Evolutionary conservation across 352 stramenopile species (phyloP), one percentile per base, ranked within the genome.

Genomic region (Albugo laibachii): DNA sequence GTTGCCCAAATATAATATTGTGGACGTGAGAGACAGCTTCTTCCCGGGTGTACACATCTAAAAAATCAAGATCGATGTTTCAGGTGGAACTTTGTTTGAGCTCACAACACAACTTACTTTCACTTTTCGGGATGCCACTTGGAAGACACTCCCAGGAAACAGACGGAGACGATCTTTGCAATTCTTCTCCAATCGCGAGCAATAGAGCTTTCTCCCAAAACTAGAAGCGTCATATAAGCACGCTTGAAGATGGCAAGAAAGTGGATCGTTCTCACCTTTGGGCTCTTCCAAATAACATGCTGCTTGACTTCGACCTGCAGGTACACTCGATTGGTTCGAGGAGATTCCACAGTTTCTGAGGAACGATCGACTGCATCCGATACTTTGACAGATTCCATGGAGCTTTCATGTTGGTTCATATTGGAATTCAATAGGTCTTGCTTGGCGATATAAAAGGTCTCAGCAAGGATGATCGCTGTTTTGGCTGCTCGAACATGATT

Each of bases 131-230:
- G 2, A 65, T 54, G 24, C 63, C 62, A 34, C 63, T 82, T 1
- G 72, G 70, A 19, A 91, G 36, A 20, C 87, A 72, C 59, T 91
- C 77, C 77, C 77, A 91, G 2, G 77, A 61, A 54, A 65, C 79
- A 4, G 57, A 58, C 57, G 85, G 74, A 2, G 77, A 75, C 13
- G 68, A 83, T 44, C 74, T 75, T 53, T 87, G 70, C 4, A 91
- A 62, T 21, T 91, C 77, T 51, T 91, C 77, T 0, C 77, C 74
- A 15, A 91, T 80, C 16, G 77, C 77, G 12, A 87, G 61, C 42
- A 91, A 50, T 46, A 91, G 51, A 14, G 77, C 77, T 45, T 87
- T 91, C 52, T 91, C 77, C 77, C 77, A 91, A 43, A 91, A 91
- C 61, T 83, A 49, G 12, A 8, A 48, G 2, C 15, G 41, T 18